phyloP scores from a whole-genome alignment of 345 rosid genomes.

The Hypericum androsaemum region DNA sequence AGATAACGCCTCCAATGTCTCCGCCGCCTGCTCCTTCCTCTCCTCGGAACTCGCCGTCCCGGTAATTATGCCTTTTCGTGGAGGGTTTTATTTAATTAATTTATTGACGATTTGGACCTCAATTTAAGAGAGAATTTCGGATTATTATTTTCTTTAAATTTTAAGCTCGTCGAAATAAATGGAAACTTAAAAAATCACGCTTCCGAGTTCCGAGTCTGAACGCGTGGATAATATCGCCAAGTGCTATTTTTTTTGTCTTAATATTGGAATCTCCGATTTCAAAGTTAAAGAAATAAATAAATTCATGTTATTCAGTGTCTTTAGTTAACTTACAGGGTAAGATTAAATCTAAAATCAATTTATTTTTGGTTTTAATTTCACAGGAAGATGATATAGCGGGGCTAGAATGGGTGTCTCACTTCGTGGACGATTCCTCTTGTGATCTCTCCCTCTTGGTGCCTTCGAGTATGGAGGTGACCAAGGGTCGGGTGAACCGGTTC shows the following conservation, averaged over 20 bases:
- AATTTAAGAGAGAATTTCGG: no score
- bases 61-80: conserved; percentile 12
- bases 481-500: conserved; percentile 9
- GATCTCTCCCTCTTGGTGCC: conserved; percentile 21
- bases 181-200: no score
- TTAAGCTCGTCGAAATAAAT: no score
- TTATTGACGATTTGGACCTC: not conserved
- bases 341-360: not conserved
- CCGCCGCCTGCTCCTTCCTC: conserved; percentile 24
- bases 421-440: conserved; percentile 39
- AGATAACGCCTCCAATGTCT: conserved; percentile 29
- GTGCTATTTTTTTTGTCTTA: no score
- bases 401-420: conserved; percentile 51
- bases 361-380: not conserved
- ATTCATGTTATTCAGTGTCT: not conserved
- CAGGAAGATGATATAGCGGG: conserved; percentile 40
- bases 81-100: not conserved
- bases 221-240: no score
- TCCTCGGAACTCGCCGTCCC: conserved; percentile 29
- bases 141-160: no score
- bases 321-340: not conserved
- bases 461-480: conserved; percentile 3
- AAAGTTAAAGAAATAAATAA: not conserved
- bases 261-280: no score
- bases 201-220: no score